Base-by-base conservation (phyloP, 208 protist species). In the Herpetomonas tarakana region DNA sequence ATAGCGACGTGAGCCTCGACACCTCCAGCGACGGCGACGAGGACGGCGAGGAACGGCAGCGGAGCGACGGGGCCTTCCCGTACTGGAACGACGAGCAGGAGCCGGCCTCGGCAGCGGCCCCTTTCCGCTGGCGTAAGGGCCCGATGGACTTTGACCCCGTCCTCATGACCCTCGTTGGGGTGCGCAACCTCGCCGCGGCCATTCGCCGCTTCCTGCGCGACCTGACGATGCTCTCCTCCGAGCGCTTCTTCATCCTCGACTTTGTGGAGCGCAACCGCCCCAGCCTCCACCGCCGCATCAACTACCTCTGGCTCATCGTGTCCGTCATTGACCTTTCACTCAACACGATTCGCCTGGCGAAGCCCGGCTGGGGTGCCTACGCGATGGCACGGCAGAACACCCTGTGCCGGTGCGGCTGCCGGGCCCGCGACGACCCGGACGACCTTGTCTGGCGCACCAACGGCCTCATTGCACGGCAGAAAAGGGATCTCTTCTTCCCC, bases 201-300 rank as follows among this genome's bases (percentile, higher is more conserved):
- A 65, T 64, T 30, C 84, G 88, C 21, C 84, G 85, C 46, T 73
- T 90, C 58, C 58, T 92, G 52, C 88, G 84, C 27, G 88, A 94
- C 57, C 44, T 79, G 57, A 74, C 76, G 14, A 65, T 94, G 25
- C 19, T 94, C 56, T 88, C 80, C 3, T 78, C 88, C 25, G 77
- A 92, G 62, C 71, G 66, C 18, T 88, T 94, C 35, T 65, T 74
- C 18, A 72, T 69, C 45, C 24, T 87, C 24, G 60, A 64, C 11
- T 47, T 68, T 28, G 62, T 94, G 44, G 81, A 91, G 71, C 58
- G 56, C 38, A 76, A 89, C 55, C 82, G 84, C 6, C 58, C 68
- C n/a, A 0, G 38, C 16, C 67, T 94, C 31, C 80, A 82, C 31
- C 70, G 65, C 16, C 51, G 58, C 50, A 71, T 83, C 51, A 88